Base-by-base conservation (phyloP, 2,329 filamentous ascomycete genomes). In the Penicillium verrucosum region DNA sequence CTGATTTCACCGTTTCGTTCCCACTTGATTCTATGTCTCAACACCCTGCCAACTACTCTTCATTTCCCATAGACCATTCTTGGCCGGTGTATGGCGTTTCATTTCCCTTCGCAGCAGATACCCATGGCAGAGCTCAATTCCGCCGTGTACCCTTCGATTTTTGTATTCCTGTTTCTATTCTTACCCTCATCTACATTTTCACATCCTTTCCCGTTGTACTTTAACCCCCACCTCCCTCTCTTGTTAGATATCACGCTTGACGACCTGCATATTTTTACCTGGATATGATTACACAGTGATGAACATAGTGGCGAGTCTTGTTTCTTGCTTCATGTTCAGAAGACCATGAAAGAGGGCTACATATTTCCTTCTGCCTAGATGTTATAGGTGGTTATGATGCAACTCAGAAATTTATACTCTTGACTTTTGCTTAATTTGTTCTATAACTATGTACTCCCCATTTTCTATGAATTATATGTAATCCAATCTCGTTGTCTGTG, bases 41-140 rank as follows among this genome's bases (percentile, higher is more conserved):
- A 29, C 27, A 16, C 10, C 40, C 34, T 40, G 25, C n/a, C 47
- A 30, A 29, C 36, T 42, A 27, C 49, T 12, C n/a, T 30, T 53
- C 45, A 29, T 40, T 52, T 37, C 54, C 52, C 52, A 50, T 62
- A 56, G 42, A 50, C 29, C 51, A 45, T 54, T 60, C 51, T 42
- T 56, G 43, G 40, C 48, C 34, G 59, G 53, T 61, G 56, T 49
- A 57, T 57, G 61, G 63, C 64, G 63, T 66, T 65, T 50, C 56
- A 50, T 58, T 54, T 61, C 52, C 38, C 55, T 52, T 56, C 45
- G 48, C 34, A 38, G 54, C 63, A 63, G 57, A 65, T 65, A 65
- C 64, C 63, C 61, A 45, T 56, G 60, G 48, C 52, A 63, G 54
- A 54, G 36, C 44, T 59, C 55, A 54, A 46, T 56, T 40, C 32